Evolutionary conservation across 345 rosid genomes (phyloP).

Genomic region (Populus alba): DNA sequence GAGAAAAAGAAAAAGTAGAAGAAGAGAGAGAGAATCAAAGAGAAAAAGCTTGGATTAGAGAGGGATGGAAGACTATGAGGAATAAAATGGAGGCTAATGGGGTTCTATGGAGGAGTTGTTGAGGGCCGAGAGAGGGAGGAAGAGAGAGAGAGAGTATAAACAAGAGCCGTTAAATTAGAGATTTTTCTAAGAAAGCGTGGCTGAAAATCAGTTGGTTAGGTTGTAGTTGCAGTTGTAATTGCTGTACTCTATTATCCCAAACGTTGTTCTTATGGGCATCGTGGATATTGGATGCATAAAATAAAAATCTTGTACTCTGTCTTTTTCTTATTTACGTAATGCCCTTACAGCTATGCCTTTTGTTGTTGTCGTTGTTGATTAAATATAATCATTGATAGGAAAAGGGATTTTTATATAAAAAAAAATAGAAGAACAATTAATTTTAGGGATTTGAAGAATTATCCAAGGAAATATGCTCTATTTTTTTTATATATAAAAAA

Average conservation of each 20-base stretch:
- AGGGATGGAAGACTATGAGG: constrained; percentile 31
- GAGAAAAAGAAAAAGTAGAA: not conserved
- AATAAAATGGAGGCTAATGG: not conserved
- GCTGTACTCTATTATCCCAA: not conserved
- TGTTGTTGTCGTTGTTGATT: no score
- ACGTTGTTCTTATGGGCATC: not conserved
- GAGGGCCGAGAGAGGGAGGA: not conserved
- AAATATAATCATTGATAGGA: no score
- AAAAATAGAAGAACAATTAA: not conserved
- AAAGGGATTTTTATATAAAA: not conserved
- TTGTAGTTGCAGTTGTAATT: constrained; percentile 3
- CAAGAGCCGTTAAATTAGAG: constrained; percentile 36
- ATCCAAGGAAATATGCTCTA: no score
- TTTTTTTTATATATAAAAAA: no score
- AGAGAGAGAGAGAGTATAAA: not conserved
- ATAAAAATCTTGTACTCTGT: not conserved
- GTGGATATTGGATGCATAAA: not conserved
- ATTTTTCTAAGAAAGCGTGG: constrained; percentile 46
- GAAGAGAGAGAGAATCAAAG: constrained; percentile 9
- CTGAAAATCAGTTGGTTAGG: constrained; percentile 25
- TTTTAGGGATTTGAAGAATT: not conserved
- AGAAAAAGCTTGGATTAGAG: constrained; percentile 17
- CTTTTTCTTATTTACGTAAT: not conserved
- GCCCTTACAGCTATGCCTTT: not conserved
- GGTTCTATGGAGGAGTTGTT: not conserved